Base-by-base conservation (phyloP, 352 stramenopile species). In the Hyaloperonospora brassicae region DNA sequence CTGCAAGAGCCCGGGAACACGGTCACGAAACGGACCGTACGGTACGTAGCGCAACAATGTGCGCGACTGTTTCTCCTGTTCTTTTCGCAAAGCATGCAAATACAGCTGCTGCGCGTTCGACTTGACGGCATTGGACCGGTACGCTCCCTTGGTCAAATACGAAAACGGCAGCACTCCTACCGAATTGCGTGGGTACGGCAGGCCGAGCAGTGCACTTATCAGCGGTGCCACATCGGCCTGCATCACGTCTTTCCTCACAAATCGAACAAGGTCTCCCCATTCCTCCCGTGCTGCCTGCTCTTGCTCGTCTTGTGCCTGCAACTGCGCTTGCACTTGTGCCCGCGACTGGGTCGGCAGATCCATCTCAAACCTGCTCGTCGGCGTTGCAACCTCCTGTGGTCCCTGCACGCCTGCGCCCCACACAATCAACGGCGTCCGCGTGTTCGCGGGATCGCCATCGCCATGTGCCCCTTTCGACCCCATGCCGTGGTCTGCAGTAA, bases 401-500 rank as follows among this genome's bases (percentile, higher is more conserved):
- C 61, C 57, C n/a, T 76, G 66, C 5, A 94, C 61, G 5, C 84
- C 84, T 0, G 84, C 80, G 4, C 81, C 84, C 81, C 84, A 92
- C 0, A 73, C 84, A 0, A 92, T 70, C 5, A 94, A 59, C 21
- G 81, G 84, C 14, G 84, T 94, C 0, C 84, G 74, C 22, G 84
- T 94, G 58, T 92, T 92, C 7, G 73, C 70, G 6, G 81, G 84
- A 27, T 91, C 79, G 21, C 84, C 84, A 52, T 94, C 81, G 12
- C 79, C 84, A 55, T 94, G 84, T 2, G 84, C 79, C 24, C 81
- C 84, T 57, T 92, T 87, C 51, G 83, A 64, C 22, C 80, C 85
- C 84, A 94, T 94, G 9, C 84, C 81, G 55, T 94, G 84, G 56
- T 94, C 84, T 1, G 84, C 82, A 4, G 71, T 94, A 58, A 94